Evolutionary conservation across 805 yeast species (phyloP), one percentile per base, ranked within the genome.

Genomic region (Candida pseudoglaebosa): DNA sequence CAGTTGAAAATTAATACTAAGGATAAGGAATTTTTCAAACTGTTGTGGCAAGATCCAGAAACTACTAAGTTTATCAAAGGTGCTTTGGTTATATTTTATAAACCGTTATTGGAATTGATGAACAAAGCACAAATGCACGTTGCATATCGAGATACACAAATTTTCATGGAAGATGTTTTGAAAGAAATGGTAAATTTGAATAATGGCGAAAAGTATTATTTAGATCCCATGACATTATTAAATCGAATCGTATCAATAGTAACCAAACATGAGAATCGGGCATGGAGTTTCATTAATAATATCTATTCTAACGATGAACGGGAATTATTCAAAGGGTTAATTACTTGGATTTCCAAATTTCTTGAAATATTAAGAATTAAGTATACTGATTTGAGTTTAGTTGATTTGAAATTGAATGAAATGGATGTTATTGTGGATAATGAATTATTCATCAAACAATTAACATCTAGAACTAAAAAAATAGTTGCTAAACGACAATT

Each of bases 21-120:
- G 26, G 99, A 91, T 54, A 89, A 87, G 55, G 77, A 79, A 40
- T 63, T 83, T 31, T 61, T 90, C 67, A 80, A 80, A 50, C 81
- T 82, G 52, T 56, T 90, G 31, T 87, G 96, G 95, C 79, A 78
- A 33, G 95, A 90, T 49, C 88, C 91, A 0, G 86, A 84, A 47
- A 65, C 95, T 33, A 80, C 89, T n/a, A 71, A 71, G 26, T 70
- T 91, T 30, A 66, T 90, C 41, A 84, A 84, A 47, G 86, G 85
- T 34, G 67, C 88, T 20, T 70, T 93, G 20, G 63, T 65, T 0
- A 52, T 67, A 6, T 67, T 68, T 38, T 68, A 67, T 43, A 67
- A 65, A 43, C 74, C 74, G 4, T 51, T 68, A 17, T 64, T 68
- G 51, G 48, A 49, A 21, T 49, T 68, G 4, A 57, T 68, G 47